Evolutionary conservation across 179 eudicot species (phyloP).

Genomic region (Actinidia chinensis): DNA sequence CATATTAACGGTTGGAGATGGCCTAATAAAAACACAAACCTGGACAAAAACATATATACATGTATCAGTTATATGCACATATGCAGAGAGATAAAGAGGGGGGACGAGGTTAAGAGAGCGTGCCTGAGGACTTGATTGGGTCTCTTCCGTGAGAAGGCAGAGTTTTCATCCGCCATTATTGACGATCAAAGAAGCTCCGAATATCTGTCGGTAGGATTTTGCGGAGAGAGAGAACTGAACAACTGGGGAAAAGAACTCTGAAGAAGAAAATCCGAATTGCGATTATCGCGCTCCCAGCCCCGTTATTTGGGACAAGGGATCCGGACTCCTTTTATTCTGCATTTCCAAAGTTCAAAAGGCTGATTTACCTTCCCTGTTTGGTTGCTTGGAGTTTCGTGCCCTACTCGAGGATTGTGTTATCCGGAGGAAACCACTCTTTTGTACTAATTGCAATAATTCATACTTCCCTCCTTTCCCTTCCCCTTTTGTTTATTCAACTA

Average conservation of each 20-base stretch:
- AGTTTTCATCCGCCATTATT: conserved; percentile 63
- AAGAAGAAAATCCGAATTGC: background rate
- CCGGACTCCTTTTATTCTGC: too few species aligned
- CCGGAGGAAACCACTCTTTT: too few species aligned
- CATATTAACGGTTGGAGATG: too few species aligned
- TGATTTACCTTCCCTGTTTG: background rate
- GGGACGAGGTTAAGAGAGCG: background rate
- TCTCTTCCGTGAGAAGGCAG: conserved; percentile 53
- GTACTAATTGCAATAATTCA: too few species aligned
- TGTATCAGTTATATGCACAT: background rate
- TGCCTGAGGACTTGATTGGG: conserved; percentile 69
- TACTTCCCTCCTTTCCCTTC: too few species aligned
- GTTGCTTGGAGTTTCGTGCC: background rate
- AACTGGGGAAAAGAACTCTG: background rate
- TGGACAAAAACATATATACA: background rate
- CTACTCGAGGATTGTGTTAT: background rate
- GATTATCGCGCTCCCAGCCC: background rate
- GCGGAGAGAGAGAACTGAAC: background rate
- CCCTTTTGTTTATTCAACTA: too few species aligned
- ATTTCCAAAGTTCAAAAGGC: background rate
- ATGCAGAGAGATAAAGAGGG: background rate
- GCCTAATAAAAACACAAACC: too few species aligned
- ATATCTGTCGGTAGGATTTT: background rate
- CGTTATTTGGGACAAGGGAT: too few species aligned
- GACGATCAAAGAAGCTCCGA: background rate